Evolutionary conservation across 495 filamentous ascomycete genomes (phyloP).

Genomic region (Lasiosphaeria miniovina): DNA sequence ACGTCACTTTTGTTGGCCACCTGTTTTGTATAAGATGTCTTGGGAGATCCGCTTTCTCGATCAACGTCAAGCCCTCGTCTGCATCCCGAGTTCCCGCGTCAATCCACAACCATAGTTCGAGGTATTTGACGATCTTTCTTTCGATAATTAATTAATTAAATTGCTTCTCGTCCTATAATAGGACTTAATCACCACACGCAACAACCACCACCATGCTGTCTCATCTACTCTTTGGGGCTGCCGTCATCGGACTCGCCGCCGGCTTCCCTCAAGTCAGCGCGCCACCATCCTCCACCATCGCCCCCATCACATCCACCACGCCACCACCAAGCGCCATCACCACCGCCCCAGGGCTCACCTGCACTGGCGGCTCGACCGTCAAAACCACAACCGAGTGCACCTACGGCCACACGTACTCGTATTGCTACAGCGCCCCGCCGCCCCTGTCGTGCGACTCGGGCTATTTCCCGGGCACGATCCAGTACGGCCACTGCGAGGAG

Average conservation of each 20-base stretch:
- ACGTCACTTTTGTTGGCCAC: too few relatives aligned
- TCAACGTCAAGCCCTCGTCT: too few relatives aligned
- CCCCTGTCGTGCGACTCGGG: background rate
- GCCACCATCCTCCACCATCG: background rate
- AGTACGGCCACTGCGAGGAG: background rate
- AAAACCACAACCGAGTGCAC: background rate
- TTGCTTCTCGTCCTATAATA: too few relatives aligned
- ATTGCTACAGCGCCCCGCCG: background rate
- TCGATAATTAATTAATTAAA: too few relatives aligned
- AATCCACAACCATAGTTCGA: too few relatives aligned
- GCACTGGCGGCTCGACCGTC: background rate
- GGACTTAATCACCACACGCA: background rate
- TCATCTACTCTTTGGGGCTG: background rate
- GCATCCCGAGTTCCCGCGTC: too few relatives aligned
- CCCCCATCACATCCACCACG: background rate
- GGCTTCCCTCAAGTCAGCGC: background rate
- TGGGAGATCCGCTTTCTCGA: too few relatives aligned
- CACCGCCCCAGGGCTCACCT: background rate
- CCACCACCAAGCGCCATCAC: background rate
- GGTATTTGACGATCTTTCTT: too few relatives aligned
- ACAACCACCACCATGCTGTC: background rate
- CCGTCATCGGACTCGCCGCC: background rate
- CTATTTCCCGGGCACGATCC: background rate
- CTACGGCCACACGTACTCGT: background rate
- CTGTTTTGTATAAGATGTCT: too few relatives aligned